These are phyloP conservation scores for Fusarium ramigenum DNA, from an alignment of 2,329 filamentous ascomycete genomes.

Conservation along the genomic window DNA sequence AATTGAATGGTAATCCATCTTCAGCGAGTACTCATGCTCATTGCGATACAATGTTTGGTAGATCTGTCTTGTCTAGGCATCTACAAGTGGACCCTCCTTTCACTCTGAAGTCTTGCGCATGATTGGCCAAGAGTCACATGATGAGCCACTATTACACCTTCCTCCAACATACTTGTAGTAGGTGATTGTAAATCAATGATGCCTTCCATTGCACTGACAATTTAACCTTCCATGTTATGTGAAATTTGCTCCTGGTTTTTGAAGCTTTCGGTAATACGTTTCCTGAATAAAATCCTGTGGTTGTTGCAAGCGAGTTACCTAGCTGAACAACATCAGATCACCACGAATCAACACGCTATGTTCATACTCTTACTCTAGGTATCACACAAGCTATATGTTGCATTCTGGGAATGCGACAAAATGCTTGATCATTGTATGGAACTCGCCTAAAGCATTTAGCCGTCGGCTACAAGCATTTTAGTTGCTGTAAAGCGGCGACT, in stretches of 20 bases:
- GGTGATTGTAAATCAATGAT: background rate
- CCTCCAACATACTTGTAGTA: background rate
- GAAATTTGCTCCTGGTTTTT: background rate
- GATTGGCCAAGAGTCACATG: conserved; percentile 33
- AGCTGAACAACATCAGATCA: conserved; percentile 19
- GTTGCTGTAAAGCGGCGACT: conserved; percentile 11
- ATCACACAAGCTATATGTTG: background rate
- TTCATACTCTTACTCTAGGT: background rate
- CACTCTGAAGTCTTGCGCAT: background rate
- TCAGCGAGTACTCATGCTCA: conserved; percentile 41
- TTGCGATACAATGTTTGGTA: conserved; percentile 28
- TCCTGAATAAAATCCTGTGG: background rate
- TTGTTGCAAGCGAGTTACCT: background rate
- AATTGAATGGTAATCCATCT: conserved; percentile 67
- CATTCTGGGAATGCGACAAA: conserved; percentile 6
- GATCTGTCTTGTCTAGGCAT: conserved; percentile 13
- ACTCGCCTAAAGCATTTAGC: conserved; percentile 18
- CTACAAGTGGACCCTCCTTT: conserved; percentile 20
- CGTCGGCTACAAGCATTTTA: conserved; percentile 18
- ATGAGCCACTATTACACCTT: background rate
- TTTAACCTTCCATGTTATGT: background rate
- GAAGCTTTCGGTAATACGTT: background rate
- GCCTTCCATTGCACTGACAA: background rate
- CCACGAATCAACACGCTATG: background rate
- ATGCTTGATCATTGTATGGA: conserved; percentile 26